A percentile compares a stretch with the other conserved stretches of the same genome.
Evolutionary conservation across 1,284 basidiomycete species (phyloP).

Genomic region (Trichosporon sp.): DNA sequence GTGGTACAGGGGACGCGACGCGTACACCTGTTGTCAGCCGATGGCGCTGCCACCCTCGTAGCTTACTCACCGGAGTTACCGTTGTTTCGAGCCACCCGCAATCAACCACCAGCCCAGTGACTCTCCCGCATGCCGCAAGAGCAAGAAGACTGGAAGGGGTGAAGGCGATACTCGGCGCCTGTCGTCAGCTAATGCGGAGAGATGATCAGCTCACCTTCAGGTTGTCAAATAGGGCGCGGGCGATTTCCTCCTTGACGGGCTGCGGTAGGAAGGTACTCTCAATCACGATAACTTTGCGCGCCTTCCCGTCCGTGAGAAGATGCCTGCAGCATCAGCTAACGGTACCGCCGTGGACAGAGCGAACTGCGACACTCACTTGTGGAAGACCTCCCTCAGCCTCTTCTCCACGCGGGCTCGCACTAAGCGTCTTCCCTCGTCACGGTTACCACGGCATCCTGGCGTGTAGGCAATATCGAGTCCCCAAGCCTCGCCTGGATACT

Average conservation of each 20-base stretch:
- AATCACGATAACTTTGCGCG: conserved; percentile 83
- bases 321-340: conserved; percentile 56
- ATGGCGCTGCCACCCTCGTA: no score
- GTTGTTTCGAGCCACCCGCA: conserved; percentile 86
- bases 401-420: conserved; percentile 65
- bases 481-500: conserved; percentile 33
- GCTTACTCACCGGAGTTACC: conserved; percentile 69
- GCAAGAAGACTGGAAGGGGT: conserved; percentile 79
- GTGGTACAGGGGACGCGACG: conserved; percentile 76
- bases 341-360: background rate
- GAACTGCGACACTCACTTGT: conserved; percentile 60
- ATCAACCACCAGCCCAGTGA: conserved; percentile 89
- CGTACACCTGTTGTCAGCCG: conserved; percentile 65
- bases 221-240: conserved; percentile 82
- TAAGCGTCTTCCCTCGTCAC: conserved; percentile 66
- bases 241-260: conserved; percentile 80
- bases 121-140: conserved; percentile 75
- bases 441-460: conserved; percentile 29
- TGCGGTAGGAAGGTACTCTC: conserved; percentile 84
- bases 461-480: conserved; percentile 37
- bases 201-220: conserved; percentile 60
- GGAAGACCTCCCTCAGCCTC: conserved; percentile 70
- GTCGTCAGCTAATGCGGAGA: conserved; percentile 9
- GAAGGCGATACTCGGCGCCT: conserved; percentile 91
- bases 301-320: conserved; percentile 85